Evolutionary conservation across 495 filamentous ascomycete genomes (phyloP), one percentile per base, ranked within the genome.

Genomic region (Apiosordaria backusii): DNA sequence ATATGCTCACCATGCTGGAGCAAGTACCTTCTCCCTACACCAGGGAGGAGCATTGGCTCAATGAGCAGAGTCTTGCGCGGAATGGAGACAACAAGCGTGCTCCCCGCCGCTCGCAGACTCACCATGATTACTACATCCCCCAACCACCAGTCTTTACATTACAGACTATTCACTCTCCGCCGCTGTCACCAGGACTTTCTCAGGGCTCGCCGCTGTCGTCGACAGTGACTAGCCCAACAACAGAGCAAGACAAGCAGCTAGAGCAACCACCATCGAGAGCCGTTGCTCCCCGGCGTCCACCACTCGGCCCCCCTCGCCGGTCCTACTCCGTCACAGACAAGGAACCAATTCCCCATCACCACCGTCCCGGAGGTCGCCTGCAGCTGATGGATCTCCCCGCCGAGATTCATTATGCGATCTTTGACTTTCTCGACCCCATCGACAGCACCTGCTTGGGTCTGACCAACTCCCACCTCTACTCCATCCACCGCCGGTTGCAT

Each of bases 341-440:
- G 24, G 78, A 81, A 63, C 80, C 80, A 0, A 65, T 81, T 6
- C 79, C 80, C 18, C 72, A 76, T 50, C 76, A 75, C 26, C 76
- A 80, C 60, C 68, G 66, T 55, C 79, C 77, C 0, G 76, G 77
- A 3, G 50, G 72, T 23, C 66, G 71, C 16, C 65, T 82, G 4
- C 71, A 72, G 10, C 70, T 85, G n/a, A 58, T 76, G 24, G 76
- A 81, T 50, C 80, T 89, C 19, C 86, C 87, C 15, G 70, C 81
- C 0, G 87, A 89, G 70, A 72, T 89, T 15, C 86, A 87, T 61
- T 78, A 80, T 57, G 75, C 81, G 57, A 80, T 89, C 66, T 78
- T 83, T 65, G 76, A 81, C 67, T 80, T 81, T 70, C 79, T 89
- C 25, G 80, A 83, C 68, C 78, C 82, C 25, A 83, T 85, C 68